phyloP scores from a whole-genome alignment of 192 early-diverging fungal species.

The Backusella psychrophila region DNA sequence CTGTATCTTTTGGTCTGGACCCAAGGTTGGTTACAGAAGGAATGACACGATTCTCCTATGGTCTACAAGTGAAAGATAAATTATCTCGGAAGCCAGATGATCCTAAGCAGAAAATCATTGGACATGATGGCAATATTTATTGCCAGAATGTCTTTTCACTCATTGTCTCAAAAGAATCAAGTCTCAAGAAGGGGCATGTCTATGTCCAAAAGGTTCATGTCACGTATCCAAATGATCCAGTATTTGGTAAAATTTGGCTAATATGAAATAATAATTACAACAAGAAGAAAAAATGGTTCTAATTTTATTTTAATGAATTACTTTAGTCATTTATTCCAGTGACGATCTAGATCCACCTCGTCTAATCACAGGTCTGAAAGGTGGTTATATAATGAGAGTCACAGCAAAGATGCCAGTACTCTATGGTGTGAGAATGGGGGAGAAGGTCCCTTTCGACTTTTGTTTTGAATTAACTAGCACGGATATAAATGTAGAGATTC shows the following conservation, averaged over 20 bases:
- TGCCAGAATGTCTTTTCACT: neutral
- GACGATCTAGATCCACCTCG: neutral
- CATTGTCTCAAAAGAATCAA: neutral
- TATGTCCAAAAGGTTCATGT: neutral
- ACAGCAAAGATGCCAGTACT: neutral
- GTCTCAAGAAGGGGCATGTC: neutral
- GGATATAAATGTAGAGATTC: neutral
- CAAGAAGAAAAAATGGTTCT: neutral
- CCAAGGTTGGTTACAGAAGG: constrained; percentile 44
- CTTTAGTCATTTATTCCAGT: neutral
- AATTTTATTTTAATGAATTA: neutral
- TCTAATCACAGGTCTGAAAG: neutral
- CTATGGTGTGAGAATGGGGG: fast-evolving
- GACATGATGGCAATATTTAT: neutral
- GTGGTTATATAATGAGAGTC: neutral
- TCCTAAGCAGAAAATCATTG: neutral
- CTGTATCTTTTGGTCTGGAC: constrained; percentile 48
- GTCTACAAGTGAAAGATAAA: constrained; percentile 40
- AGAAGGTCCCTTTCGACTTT: neutral
- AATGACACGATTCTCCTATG: constrained; percentile 44
- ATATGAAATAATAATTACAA: neutral
- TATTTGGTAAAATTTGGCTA: neutral
- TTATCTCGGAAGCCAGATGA: constrained; percentile 17
- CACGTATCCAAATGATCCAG: neutral
- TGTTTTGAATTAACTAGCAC: neutral